Percentiles rank a stretch among this genome's conserved stretches.
Evolutionary conservation across 1,284 basidiomycete genomes (phyloP).

Genomic region (Marasmius fiardii): DNA sequence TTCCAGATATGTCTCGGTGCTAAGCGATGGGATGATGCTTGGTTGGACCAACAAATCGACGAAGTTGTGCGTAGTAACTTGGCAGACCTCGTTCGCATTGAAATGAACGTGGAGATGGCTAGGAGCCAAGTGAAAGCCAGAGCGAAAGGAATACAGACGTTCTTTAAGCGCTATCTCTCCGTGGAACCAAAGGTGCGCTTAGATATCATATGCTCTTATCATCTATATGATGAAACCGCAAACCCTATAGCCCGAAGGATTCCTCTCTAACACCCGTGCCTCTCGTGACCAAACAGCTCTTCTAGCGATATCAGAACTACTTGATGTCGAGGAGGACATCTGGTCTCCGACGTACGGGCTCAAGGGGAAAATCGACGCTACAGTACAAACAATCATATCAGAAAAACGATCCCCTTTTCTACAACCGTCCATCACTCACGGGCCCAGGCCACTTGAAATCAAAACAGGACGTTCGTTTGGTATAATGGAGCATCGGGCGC

Average conservation of each 20-base stretch:
- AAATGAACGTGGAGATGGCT: conserved; percentile 60
- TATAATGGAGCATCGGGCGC: conserved; percentile 91
- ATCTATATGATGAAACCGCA: conserved; percentile 2
- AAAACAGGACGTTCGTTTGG: conserved; percentile 86
- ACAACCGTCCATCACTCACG: conserved; percentile 25
- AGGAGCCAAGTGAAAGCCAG: conserved; percentile 57
- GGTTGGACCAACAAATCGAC: conserved; percentile 55
- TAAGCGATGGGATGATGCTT: conserved; percentile 57
- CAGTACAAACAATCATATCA: conserved; percentile 68
- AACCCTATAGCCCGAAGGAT: conserved; percentile 50
- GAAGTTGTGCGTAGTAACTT: conserved; percentile 50
- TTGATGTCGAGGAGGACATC: conserved; percentile 96
- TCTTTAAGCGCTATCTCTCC: conserved; percentile 63
- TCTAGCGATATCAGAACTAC: conserved; percentile 71
- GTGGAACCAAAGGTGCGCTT: conserved; percentile 52
- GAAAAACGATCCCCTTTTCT: conserved; percentile 27
- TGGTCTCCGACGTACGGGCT: conserved; percentile 95
- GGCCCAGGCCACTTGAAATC: conserved; percentile 86
- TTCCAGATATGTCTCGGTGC: conserved; percentile 74
- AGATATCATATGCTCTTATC: too few relatives aligned
- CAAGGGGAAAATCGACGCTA: conserved; percentile 95
- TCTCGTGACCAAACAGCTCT: conserved; percentile 42
- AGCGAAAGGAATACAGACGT: conserved; percentile 61
- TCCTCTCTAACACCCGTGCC: conserved; percentile 63
- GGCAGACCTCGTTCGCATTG: conserved; percentile 59